Conservation (phyloP, 228 moss, liverwort and hornwort species). For the Sphagnum fallax region DNA sequence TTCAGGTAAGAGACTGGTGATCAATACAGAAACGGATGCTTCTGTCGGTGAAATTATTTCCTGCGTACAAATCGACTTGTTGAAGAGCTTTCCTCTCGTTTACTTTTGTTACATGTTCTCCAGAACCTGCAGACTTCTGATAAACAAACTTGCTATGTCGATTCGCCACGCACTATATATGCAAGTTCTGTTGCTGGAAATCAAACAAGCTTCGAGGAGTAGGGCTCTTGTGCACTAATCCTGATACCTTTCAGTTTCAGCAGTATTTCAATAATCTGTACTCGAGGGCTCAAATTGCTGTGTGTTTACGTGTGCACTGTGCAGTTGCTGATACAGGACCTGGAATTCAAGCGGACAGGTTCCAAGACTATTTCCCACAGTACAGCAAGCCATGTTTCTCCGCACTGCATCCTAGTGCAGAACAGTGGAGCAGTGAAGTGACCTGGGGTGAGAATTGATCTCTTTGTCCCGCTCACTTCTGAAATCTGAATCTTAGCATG, state of each 20-base stretch:
- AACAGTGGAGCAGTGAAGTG: slow-evolving; percentile 11
- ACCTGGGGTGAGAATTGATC: slow-evolving; percentile 27
- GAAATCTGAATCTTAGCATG: no score
- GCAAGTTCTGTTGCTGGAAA: no score
- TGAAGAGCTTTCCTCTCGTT: not conserved
- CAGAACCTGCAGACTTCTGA: not conserved
- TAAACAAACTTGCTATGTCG: no score
- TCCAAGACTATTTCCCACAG: slow-evolving; percentile 28
- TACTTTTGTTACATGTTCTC: not conserved
- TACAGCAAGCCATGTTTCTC: slow-evolving; percentile 28
- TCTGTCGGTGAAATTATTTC: not conserved
- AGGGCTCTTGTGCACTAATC: not conserved
- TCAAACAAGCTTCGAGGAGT: no score
- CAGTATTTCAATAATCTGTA: not conserved
- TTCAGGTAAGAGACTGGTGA: slow-evolving; percentile 26
- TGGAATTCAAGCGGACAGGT: slow-evolving; percentile 17
- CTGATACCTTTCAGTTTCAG: not conserved
- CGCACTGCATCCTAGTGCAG: slow-evolving; percentile 3
- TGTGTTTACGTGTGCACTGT: not conserved
- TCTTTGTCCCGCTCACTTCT: no score
- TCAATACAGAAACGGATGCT: not conserved
- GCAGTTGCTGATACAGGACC: slow-evolving; percentile 47
- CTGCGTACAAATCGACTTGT: not conserved
- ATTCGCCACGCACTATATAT: no score
- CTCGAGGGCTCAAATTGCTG: not conserved